Evolutionary conservation across 2,329 filamentous ascomycete genomes (phyloP).

Genomic region (Neonectria hederae): DNA sequence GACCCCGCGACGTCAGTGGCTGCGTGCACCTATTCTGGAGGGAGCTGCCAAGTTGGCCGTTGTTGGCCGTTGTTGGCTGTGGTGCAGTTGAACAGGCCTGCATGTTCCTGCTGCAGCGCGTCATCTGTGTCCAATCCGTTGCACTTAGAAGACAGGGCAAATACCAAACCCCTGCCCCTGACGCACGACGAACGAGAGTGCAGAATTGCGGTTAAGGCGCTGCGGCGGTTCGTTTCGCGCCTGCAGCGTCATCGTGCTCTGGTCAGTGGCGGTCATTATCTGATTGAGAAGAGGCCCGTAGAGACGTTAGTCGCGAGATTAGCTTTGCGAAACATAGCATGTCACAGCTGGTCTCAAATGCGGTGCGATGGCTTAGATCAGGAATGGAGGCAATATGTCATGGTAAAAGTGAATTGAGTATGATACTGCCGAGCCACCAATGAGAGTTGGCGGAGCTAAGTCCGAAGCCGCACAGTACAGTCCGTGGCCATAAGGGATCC

Average conservation of each 20-base stretch:
- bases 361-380: background rate
- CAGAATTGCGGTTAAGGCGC: constrained; percentile 12
- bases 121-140: constrained; percentile 8
- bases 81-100: constrained; percentile 1
- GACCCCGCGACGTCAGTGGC: constrained; percentile 18
- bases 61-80: background rate
- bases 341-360: background rate
- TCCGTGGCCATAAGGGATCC: constrained; percentile 22
- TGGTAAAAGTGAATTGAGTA: background rate
- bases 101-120: constrained; percentile 13
- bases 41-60: background rate
- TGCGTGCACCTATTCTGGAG: constrained; percentile 3
- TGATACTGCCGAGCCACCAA: constrained; percentile 10
- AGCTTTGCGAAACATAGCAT: background rate
- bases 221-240: constrained; percentile 14
- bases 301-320: background rate
- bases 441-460: constrained; percentile 4
- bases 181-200: background rate
- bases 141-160: background rate
- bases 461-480: constrained; percentile 27
- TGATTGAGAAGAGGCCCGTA: background rate
- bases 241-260: background rate
- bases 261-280: constrained; percentile 6
- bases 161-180: background rate
- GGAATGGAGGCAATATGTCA: background rate